Conservation (phyloP, 1,284 basidiomycete species). For the Rhodotorula mucilaginosa region DNA sequence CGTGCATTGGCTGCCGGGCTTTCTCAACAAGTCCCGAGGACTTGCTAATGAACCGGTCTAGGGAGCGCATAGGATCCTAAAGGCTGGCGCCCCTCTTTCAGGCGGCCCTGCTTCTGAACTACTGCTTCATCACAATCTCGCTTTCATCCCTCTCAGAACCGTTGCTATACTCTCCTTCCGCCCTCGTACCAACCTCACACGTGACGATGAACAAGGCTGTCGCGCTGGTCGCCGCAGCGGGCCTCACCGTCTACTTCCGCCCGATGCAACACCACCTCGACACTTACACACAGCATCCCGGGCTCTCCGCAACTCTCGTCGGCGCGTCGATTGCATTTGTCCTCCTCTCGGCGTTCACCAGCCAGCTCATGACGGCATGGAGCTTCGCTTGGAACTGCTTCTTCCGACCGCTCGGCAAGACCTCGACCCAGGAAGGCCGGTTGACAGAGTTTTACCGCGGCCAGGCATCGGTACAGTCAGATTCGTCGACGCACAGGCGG, state of each 20-base stretch:
- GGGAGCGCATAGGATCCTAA: too few relatives aligned
- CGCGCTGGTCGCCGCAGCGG: conserved; percentile 5
- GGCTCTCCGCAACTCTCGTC: conserved; percentile 17
- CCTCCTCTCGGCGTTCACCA: conserved; percentile 5
- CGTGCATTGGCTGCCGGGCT: too few relatives aligned
- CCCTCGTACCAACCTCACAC: not conserved
- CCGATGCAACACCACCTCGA: conserved; percentile 18
- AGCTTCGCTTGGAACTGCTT: conserved; percentile 44
- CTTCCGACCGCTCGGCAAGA: conserved; percentile 51
- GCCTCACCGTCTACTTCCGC: conserved; percentile 16
- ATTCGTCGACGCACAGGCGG: not conserved
- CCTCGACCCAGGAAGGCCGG: conserved; percentile 46
- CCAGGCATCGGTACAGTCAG: conserved; percentile 56
- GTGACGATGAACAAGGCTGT: not conserved
- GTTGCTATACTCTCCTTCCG: not conserved
- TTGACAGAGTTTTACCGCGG: conserved; percentile 62
- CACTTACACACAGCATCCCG: conserved; percentile 11
- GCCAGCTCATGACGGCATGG: conserved; percentile 2
- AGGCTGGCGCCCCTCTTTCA: too few relatives aligned
- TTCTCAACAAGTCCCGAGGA: too few relatives aligned
- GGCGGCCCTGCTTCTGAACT: not conserved
- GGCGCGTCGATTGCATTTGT: not conserved
- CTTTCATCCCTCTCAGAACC: not conserved
- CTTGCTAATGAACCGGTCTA: too few relatives aligned
- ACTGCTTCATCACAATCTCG: not conserved